Percentiles rank a stretch among this genome's conserved stretches.
Conservation (phyloP, 345 rosid genomes). For the Eucalyptus cladocalyx region DNA sequence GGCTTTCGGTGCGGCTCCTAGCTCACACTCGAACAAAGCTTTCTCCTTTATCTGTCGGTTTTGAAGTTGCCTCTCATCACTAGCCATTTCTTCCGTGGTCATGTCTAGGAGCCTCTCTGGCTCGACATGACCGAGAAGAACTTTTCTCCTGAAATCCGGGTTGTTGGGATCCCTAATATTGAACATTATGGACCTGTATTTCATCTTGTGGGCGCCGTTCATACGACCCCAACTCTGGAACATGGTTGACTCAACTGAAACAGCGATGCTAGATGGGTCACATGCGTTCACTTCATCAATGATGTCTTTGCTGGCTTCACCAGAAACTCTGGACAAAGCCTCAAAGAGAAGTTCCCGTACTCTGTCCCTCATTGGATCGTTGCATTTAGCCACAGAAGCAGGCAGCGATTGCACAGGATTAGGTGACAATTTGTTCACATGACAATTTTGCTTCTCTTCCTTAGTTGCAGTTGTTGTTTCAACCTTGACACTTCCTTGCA, state of each 20-base stretch:
- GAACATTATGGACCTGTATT: slow-evolving; percentile 34
- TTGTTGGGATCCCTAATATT: slow-evolving; percentile 41
- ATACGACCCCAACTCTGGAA: slow-evolving; percentile 28
- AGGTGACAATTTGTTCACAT: not conserved
- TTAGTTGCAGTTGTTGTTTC: not conserved
- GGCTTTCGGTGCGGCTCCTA: slow-evolving; percentile 9
- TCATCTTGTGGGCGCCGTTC: slow-evolving; percentile 19
- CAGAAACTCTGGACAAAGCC: slow-evolving; percentile 30
- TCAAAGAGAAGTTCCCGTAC: slow-evolving; percentile 24
- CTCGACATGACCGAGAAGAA: slow-evolving; percentile 25
- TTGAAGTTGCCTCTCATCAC: slow-evolving; percentile 24
- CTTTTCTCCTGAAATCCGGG: slow-evolving; percentile 43
- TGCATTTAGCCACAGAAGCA: slow-evolving; percentile 12
- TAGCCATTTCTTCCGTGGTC: slow-evolving; percentile 43
- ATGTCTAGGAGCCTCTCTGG: slow-evolving; percentile 22
- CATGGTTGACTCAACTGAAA: slow-evolving; percentile 25
- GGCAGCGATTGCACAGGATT: slow-evolving; percentile 2
- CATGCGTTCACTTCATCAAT: slow-evolving; percentile 10
- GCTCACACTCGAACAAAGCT: slow-evolving; percentile 22
- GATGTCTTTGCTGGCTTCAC: slow-evolving; percentile 18
- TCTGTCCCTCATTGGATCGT: slow-evolving; percentile 27
- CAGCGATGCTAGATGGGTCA: slow-evolving; percentile 25
- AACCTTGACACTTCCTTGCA: not conserved
- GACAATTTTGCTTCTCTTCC: not conserved
- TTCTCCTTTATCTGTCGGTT: slow-evolving; percentile 24